Evolutionary conservation across 768 basidiomycete species (phyloP), one percentile per base, ranked within the genome.

Genomic region (Tephrocybe sp.): DNA sequence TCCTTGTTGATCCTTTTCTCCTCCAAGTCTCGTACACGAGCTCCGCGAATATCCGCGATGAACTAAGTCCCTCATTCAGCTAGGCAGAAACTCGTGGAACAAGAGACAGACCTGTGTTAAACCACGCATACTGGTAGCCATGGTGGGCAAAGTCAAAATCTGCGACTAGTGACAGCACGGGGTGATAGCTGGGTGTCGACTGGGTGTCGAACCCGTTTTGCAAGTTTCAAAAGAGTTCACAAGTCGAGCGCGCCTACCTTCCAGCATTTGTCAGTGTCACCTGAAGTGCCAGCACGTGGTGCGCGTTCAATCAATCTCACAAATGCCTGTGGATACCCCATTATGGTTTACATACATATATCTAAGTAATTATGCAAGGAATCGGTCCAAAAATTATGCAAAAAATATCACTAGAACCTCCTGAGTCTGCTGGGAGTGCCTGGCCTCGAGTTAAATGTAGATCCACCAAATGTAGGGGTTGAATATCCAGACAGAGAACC

Each of bases 1-100:
- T 99, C 97, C 70, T 98, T 95, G 74, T 99, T 99, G 60, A 99
- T 97, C 47, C 97, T 77, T 72, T 98, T 98, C 78, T 98, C 96
- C 65, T 99, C 97, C 44, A 98, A 73, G 68, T 99, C 97, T 47
- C 96, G 84, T 18, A 98, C 95, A 50, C 96, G 78, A 42, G 96
- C 96, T 42, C 97, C 94, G 49, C 97, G 89, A 62, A 99, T 91
- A 70, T 99, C 97, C 66, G 96, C 95, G 67, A 99, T 99, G 79
- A 98, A 97, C 94, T 97, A 47, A 36, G 42, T 18, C 22, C 49
- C 38, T 27, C n/a, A n/a, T 16, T 66, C 37, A 64, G 57, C 46
- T 25, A 32, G 9, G 19, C 35, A 43, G 24, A 53, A 18, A 42
- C 8, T 27, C n/a, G 32, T 21, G 24, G 25, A 40, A 18, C 9